Conservation (phyloP, 2,329 filamentous ascomycete species). For the Penicillium sp. region DNA sequence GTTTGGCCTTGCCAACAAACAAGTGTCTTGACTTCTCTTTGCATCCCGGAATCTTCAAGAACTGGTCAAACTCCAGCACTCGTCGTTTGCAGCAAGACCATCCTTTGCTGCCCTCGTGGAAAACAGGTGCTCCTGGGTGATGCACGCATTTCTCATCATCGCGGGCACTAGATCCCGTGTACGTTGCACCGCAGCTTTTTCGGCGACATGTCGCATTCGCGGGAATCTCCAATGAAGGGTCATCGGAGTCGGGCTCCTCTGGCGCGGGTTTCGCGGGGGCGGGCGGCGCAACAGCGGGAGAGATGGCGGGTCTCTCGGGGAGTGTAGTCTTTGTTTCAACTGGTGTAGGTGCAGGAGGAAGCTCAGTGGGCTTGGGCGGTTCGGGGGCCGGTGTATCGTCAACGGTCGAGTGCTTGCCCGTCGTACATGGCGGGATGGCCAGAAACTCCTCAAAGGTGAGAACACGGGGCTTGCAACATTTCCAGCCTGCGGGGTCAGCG, state of each 20-base stretch:
- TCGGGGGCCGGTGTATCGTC: slow-evolving; percentile 58
- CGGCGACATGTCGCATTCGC: slow-evolving; percentile 71
- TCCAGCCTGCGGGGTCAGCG: slow-evolving; percentile 65
- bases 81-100: slow-evolving; percentile 95
- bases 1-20: slow-evolving; percentile 70
- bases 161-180: slow-evolving; percentile 53
- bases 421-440: slow-evolving; percentile 82
- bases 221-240: slow-evolving; percentile 66
- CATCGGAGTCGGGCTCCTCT: slow-evolving; percentile 79
- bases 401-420: slow-evolving; percentile 83
- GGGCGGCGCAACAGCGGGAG: slow-evolving; percentile 31
- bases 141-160: slow-evolving; percentile 74
- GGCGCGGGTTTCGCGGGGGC: slow-evolving; percentile 32
- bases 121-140: slow-evolving; percentile 85
- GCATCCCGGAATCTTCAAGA: slow-evolving; percentile 92
- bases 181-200: slow-evolving; percentile 63
- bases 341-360: slow-evolving; percentile 21
- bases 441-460: slow-evolving; percentile 99
- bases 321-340: slow-evolving; percentile 16
- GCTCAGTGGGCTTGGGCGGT: slow-evolving; percentile 34
- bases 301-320: slow-evolving; percentile 19
- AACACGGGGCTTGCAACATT: slow-evolving; percentile 96
- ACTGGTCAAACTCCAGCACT: slow-evolving; percentile 95
- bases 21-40: slow-evolving; percentile 73
- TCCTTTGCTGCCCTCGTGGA: slow-evolving; percentile 97